phyloP scores from a whole-genome alignment of 352 stramenopile genomes.

The Blastocystis sp. region DNA sequence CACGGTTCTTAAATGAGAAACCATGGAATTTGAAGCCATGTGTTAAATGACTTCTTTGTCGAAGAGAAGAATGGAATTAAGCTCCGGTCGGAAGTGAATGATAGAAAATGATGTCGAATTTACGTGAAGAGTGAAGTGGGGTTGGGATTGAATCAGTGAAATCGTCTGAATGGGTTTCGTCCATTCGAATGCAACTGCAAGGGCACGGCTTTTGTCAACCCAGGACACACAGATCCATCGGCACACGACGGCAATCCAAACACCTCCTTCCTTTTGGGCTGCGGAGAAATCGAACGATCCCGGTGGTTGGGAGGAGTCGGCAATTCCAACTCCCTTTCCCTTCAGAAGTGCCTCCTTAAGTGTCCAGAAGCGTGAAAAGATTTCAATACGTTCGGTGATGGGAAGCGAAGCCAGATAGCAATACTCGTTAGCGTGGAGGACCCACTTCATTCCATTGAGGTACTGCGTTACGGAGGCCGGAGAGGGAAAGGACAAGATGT shows the following conservation, averaged over 20 bases:
- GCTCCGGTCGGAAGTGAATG: too few species aligned
- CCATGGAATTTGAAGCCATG: too few species aligned
- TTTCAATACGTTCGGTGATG: neutral
- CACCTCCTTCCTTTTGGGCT: neutral
- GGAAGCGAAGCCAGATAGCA: neutral
- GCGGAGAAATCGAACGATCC: conserved; percentile 1
- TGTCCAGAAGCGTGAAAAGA: conserved; percentile 18
- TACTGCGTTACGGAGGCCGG: neutral
- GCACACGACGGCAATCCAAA: neutral
- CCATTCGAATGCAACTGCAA: neutral
- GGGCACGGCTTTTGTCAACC: neutral
- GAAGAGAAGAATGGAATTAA: too few species aligned
- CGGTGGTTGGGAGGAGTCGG: neutral
- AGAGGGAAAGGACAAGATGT: neutral
- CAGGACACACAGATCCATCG: neutral
- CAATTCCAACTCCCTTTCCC: conserved; percentile 22
- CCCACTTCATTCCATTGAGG: neutral
- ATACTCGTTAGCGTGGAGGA: neutral
- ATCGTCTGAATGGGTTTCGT: neutral
- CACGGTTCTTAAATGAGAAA: too few species aligned
- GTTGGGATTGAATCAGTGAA: too few species aligned
- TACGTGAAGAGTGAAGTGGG: too few species aligned
- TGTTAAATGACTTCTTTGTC: too few species aligned
- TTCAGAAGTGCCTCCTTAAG: conserved; percentile 39
- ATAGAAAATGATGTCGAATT: too few species aligned